Base-by-base conservation (phyloP, 768 basidiomycete species). In the Pleurotus tuoliensis region DNA sequence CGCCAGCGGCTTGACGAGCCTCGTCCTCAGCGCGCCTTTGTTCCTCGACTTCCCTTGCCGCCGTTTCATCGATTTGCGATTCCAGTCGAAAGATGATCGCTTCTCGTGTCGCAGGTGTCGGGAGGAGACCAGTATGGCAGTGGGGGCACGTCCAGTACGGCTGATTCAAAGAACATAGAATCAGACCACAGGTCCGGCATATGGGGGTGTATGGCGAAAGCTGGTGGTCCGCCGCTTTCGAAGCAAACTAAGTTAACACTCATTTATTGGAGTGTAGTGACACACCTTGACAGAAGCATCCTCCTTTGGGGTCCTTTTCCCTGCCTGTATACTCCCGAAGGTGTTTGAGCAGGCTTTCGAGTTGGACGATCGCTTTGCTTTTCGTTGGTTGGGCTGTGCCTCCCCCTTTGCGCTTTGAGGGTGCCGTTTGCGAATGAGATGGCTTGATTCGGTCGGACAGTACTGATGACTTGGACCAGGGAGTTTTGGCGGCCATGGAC, bases 251-350 rank as follows among this genome's bases (percentile, higher is more conserved):
- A n/a, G n/a, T n/a, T n/a, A n/a, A n/a, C n/a, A n/a, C n/a, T n/a
- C n/a, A n/a, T n/a, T n/a, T n/a, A n/a, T n/a, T n/a, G n/a, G n/a
- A n/a, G n/a, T n/a, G n/a, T n/a, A n/a, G 6, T 24, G 0, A 61
- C 70, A 30, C 52, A 83, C 87, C 85, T 72, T 82, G 81, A 61
- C 87, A 90, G 63, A 86, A 89, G 63, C 87, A 90, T 0, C 87
- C 86, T 3, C 83, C 82, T 40, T 78, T 80, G 0, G 83, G 79
- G 67, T 88, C 86, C 56, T 69, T 80, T 40, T 69, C 65, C 0
- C 54, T 66, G 0, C 71, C 71, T n/a, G 66, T 66, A 2, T 71
- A 64, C 12, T 64, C 66, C 22, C 60, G 66, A 20, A 83, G 66
- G 3, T 69, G 75, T n/a, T 69, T 61, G 30, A 80, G 67, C 40